These are phyloP conservation scores for Madurella mycetomatis DNA, from an alignment of 2,329 filamentous ascomycete species.

Conservation along the genomic window DNA sequence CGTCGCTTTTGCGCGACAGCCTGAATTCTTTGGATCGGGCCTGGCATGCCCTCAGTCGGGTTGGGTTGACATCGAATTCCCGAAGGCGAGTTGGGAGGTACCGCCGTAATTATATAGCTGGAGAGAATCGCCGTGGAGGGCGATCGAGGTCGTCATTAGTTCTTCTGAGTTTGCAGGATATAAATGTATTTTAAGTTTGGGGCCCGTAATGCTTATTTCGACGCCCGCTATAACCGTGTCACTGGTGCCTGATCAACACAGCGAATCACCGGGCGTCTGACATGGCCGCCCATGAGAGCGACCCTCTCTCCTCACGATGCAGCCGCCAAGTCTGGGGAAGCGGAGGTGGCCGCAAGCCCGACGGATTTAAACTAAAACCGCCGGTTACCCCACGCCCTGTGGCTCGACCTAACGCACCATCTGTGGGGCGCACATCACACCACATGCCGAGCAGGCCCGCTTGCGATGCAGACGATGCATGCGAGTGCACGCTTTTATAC, in stretches of 20 bases:
- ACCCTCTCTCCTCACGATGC: not conserved
- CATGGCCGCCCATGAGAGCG: not conserved
- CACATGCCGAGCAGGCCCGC: slow-evolving; percentile 17
- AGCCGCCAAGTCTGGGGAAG: slow-evolving; percentile 12
- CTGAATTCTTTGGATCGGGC: no score
- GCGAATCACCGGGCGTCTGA: not conserved
- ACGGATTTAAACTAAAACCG: slow-evolving; percentile 1
- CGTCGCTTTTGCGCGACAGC: no score
- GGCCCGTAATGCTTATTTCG: slow-evolving; percentile 4
- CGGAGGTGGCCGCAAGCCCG: slow-evolving; percentile 10
- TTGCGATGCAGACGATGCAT: not conserved
- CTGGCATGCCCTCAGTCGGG: no score
- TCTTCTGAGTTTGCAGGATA: no score
- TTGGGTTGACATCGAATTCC: no score
- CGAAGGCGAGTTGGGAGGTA: no score
- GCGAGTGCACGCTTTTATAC: no score
- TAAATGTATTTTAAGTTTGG: not conserved
- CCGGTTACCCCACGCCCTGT: slow-evolving; percentile 6
- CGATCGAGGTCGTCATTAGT: no score
- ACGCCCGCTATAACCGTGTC: not conserved
- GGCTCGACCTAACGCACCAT: slow-evolving; percentile 17
- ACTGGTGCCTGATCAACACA: not conserved
- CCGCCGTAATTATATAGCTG: no score
- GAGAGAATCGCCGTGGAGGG: no score
- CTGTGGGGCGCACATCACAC: slow-evolving; percentile 14